phyloP scores from a whole-genome alignment of 495 filamentous ascomycete genomes.

The Aspergillus conjunctus region DNA sequence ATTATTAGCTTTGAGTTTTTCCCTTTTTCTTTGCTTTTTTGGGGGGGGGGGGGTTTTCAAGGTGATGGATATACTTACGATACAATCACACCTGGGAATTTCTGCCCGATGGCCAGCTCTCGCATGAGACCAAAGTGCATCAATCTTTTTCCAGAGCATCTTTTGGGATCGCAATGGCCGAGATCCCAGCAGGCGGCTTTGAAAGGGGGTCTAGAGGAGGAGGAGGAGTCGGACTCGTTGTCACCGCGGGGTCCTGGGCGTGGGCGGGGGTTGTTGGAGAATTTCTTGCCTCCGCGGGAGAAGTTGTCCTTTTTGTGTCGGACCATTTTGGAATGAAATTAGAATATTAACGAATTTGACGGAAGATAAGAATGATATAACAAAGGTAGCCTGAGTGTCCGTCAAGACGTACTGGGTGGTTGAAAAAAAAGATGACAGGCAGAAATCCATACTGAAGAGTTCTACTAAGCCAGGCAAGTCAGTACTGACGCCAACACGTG shows the following conservation, averaged over 20 bases:
- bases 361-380: neutral
- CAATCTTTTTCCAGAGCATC: slow-evolving; percentile 92
- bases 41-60: neutral
- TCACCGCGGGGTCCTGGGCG: slow-evolving; percentile 50
- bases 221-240: slow-evolving; percentile 35
- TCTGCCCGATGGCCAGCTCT: slow-evolving; percentile 87
- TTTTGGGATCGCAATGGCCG: slow-evolving; percentile 94
- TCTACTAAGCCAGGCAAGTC: neutral
- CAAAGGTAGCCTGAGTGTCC: no score
- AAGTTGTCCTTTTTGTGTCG: slow-evolving; percentile 94
- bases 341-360: neutral
- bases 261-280: slow-evolving; percentile 52
- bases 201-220: slow-evolving; percentile 61
- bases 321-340: slow-evolving; percentile 57
- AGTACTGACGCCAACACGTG: slow-evolving; percentile 24
- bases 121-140: slow-evolving; percentile 93
- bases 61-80: slow-evolving; percentile 61
- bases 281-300: slow-evolving; percentile 68
- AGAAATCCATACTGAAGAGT: neutral
- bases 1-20: neutral
- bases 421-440: neutral
- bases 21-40: neutral
- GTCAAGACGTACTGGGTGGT: no score
- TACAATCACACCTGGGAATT: slow-evolving; percentile 86
- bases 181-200: slow-evolving; percentile 98